Base-by-base conservation (phyloP, 225 moss, liverwort and hornwort genomes). In the Sphagnum contortum region DNA sequence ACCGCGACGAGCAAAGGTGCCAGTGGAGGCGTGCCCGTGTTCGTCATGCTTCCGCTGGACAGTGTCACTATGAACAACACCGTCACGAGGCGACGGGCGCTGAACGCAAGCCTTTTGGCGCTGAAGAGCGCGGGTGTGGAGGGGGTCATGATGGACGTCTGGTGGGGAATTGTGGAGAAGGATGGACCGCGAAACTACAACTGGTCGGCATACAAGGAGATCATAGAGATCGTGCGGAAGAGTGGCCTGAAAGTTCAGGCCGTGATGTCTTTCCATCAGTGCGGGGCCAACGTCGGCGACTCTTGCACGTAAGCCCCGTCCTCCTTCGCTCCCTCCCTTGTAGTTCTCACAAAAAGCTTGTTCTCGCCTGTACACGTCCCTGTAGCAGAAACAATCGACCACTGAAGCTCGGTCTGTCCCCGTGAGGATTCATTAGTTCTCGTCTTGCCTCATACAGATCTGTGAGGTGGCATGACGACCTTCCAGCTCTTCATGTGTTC, bases 101-200 rank as follows among this genome's bases (percentile, higher is more conserved):
- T 90, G 70, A 82, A 87, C 66, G 90, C 87, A 2, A 87, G 87
- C n/a, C 74, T 90, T 50, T 8, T 76, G 53, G 90, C 87, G 10
- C 67, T 90, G 48, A 87, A 87, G 66, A 84, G 84, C 6, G 83
- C 87, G 3, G 89, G 89, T 4, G 92, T 92, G 0, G 87, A 89
- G 73, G 92, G 92, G 2, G 76, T 92, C 47, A 89, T 92, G 92
- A 89, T 92, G 85, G 92, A 92, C 62, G 89, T 89, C 5, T 89
- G 92, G 92, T 87, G 92, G 92, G 92, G 92, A 49, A 92, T 92
- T 58, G 92, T 87, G 0, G 89, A 92, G 75, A 87, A 89, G 72
- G 83, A 85, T 14, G 87, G 70, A 6, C 89, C 92, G 3, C 63
- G 72, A 61, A 48, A 66, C 48, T 92, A 92, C 57, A 87, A 92